These are phyloP conservation scores for Aspergillus ibericus DNA, from an alignment of 2,329 filamentous ascomycete genomes.

Conservation along the genomic window DNA sequence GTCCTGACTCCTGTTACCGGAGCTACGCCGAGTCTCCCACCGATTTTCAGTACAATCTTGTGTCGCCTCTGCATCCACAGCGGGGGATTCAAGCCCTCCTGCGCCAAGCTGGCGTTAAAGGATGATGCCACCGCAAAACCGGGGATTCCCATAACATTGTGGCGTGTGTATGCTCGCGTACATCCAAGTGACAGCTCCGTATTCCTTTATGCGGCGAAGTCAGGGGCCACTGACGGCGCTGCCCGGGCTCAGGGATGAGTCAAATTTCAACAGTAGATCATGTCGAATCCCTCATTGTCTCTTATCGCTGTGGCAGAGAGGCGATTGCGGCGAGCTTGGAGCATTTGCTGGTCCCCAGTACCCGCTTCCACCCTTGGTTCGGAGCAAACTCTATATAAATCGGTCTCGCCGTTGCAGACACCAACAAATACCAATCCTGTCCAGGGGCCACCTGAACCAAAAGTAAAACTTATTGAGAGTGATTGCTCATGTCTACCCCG, in stretches of 20 bases:
- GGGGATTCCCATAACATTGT: not conserved
- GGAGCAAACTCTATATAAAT: conserved; percentile 34
- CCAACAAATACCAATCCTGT: not conserved
- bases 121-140: not conserved
- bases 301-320: conserved; percentile 6
- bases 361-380: conserved; percentile 39
- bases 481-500: conserved; percentile 39
- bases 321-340: not conserved
- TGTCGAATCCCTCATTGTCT: not conserved
- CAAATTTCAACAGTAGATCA: not conserved
- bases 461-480: not conserved
- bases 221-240: not conserved
- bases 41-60: not conserved
- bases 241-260: conserved; percentile 3
- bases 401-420: conserved; percentile 9
- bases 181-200: not conserved
- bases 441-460: not conserved
- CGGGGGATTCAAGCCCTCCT: not conserved
- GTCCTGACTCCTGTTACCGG: not conserved
- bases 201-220: conserved; percentile 14
- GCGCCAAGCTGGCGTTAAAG: not conserved
- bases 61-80: not conserved
- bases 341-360: conserved; percentile 26
- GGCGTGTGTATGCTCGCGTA: not conserved
- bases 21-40: not conserved